Conservation (phyloP, 768 basidiomycete genomes). For the Mycena galopus region DNA sequence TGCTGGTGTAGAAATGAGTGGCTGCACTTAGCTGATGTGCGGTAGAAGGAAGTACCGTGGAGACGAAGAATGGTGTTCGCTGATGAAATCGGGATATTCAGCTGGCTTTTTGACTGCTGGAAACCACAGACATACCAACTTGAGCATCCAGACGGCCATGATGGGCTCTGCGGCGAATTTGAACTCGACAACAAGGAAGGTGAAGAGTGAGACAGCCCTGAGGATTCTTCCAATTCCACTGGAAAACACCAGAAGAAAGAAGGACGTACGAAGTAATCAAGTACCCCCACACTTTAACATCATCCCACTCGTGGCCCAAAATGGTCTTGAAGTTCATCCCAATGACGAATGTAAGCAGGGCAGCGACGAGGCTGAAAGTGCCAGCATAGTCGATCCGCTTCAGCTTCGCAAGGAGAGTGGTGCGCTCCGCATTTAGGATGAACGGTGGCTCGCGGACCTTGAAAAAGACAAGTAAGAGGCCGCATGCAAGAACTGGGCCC, state of each 20-base stretch:
- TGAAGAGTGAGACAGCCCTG: conserved; percentile 55
- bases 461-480: conserved; percentile 26
- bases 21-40: not conserved
- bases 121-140: not conserved
- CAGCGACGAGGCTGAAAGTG: conserved; percentile 66
- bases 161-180: conserved; percentile 71
- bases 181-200: conserved; percentile 73
- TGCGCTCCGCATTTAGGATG: conserved; percentile 13
- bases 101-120: not conserved
- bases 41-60: conserved; percentile 2
- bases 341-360: conserved; percentile 55
- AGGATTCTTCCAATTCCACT: not conserved
- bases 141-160: conserved; percentile 47
- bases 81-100: conserved; percentile 41
- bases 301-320: conserved; percentile 47
- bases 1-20: conserved; percentile 5
- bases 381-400: conserved; percentile 74
- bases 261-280: conserved; percentile 41
- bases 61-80: conserved; percentile 62
- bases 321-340: conserved; percentile 32
- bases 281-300: conserved; percentile 66
- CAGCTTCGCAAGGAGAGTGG: conserved; percentile 51
- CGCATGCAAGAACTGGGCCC: conserved; percentile 45
- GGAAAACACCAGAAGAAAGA: not conserved
- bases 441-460: conserved; percentile 31